phyloP scores from a whole-genome alignment of 257 asterid species.

The Dorcoceras hygrometricum region DNA sequence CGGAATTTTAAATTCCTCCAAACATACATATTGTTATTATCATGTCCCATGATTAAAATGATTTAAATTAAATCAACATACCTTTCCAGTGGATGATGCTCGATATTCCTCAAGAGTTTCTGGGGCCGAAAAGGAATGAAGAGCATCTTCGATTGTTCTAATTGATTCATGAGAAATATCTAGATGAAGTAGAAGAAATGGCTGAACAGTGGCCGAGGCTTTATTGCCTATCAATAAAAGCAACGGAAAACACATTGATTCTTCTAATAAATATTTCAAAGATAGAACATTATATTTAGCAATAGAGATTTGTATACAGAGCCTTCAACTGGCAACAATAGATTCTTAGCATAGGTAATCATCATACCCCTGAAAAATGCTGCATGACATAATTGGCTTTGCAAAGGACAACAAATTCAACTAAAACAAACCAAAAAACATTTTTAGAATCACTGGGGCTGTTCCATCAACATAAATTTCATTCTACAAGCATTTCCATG shows the following conservation, averaged over 20 bases:
- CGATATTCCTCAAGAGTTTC: conserved; percentile 87
- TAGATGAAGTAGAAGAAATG: conserved; percentile 82
- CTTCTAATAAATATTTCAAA: no score
- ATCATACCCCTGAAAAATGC: background rate
- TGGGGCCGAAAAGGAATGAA: conserved; percentile 64
- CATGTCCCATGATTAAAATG: background rate
- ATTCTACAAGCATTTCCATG: background rate
- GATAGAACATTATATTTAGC: background rate
- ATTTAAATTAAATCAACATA: conserved; percentile 25
- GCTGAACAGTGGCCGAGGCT: conserved; percentile 81
- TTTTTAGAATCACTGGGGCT: background rate
- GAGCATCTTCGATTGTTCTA: conserved; percentile 74
- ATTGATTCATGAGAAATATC: conserved; percentile 73
- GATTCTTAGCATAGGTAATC: background rate
- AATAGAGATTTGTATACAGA: no score
- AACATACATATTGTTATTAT: no score
- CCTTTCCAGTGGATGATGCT: conserved; percentile 65
- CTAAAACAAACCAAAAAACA: background rate
- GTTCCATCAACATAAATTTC: background rate
- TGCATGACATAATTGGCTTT: background rate
- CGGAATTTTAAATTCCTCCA: background rate
- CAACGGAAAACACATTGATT: background rate
- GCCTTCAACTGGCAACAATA: background rate
- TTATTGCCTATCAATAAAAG: conserved; percentile 58
- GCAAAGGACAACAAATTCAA: background rate